These are phyloP conservation scores for Pyrenophora tritici-repentis DNA, from an alignment of 2,329 filamentous ascomycete species.

Conservation along the genomic window DNA sequence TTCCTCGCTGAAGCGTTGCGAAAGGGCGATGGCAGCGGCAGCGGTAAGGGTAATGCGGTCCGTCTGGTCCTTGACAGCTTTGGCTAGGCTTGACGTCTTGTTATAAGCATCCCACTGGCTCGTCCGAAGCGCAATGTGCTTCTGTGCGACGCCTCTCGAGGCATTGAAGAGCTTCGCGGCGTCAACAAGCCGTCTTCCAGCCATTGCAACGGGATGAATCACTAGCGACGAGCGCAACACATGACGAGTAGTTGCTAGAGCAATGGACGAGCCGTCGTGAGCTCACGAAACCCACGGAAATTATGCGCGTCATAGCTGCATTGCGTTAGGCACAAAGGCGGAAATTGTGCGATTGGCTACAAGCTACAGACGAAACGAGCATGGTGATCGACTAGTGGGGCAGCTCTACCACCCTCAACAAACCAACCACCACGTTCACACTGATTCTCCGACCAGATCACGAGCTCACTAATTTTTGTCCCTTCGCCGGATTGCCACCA, in stretches of 20 bases:
- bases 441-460: too few species aligned
- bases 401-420: constrained; percentile 4
- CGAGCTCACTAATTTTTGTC: too few species aligned
- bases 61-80: constrained; percentile 65
- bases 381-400: constrained; percentile 14
- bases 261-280: constrained; percentile 6
- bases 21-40: constrained; percentile 64
- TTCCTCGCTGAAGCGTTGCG: constrained; percentile 61
- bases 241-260: constrained; percentile 18
- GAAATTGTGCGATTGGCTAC: constrained; percentile 11
- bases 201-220: constrained; percentile 47
- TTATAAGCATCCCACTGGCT: constrained; percentile 67
- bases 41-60: constrained; percentile 65
- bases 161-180: constrained; percentile 57
- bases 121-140: constrained; percentile 63
- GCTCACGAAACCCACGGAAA: constrained; percentile 18
- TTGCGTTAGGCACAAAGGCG: constrained; percentile 20
- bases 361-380: neutral
- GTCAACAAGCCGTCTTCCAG: constrained; percentile 58
- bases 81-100: constrained; percentile 67
- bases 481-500: too few species aligned
- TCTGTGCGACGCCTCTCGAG: constrained; percentile 51
- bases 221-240: constrained; percentile 23
- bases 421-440: too few species aligned
- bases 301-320: constrained; percentile 39